Evolutionary conservation across 192 early-diverging fungal species (phyloP).

Genomic region (Coemansia brasiliensis): DNA sequence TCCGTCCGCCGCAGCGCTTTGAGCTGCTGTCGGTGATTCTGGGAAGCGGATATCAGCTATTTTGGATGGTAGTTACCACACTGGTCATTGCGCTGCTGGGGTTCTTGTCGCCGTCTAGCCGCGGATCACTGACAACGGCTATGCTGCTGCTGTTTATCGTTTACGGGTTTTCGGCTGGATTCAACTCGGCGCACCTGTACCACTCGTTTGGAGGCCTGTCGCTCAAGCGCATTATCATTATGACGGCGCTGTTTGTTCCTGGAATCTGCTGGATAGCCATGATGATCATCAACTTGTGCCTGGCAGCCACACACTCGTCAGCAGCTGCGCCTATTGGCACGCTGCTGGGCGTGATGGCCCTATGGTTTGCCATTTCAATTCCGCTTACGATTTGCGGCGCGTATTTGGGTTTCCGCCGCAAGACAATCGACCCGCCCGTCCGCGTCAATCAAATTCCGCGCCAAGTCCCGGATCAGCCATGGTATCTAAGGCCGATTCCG

Average conservation of each 20-base stretch:
- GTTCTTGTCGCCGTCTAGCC: slow-evolving; percentile 87
- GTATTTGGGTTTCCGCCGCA: slow-evolving; percentile 65
- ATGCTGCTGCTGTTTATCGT: slow-evolving; percentile 92
- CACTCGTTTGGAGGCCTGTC: slow-evolving; percentile 90
- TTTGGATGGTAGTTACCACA: slow-evolving; percentile 70
- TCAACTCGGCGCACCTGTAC: slow-evolving; percentile 84
- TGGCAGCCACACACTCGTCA: slow-evolving; percentile 78
- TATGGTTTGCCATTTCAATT: slow-evolving; percentile 85
- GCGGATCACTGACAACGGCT: slow-evolving; percentile 90
- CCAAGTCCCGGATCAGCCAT: slow-evolving; percentile 85
- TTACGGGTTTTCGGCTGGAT: slow-evolving; percentile 87
- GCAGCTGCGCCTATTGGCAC: slow-evolving; percentile 87
- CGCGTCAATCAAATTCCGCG: slow-evolving; percentile 93
- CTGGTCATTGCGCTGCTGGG: slow-evolving; percentile 91
- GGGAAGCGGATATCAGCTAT: slow-evolving; percentile 82
- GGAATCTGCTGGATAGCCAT: slow-evolving; percentile 60
- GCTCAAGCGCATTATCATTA: slow-evolving; percentile 82
- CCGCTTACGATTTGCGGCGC: slow-evolving; percentile 83
- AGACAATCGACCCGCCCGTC: slow-evolving; percentile 72
- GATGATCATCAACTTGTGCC: slow-evolving; percentile 80
- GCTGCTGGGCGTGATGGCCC: slow-evolving; percentile 73
- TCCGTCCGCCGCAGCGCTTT: slow-evolving; percentile 78
- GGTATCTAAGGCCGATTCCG: slow-evolving; percentile 71
- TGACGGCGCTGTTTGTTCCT: slow-evolving; percentile 82
- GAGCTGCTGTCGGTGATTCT: slow-evolving; percentile 77